Conservation (phyloP, 148 eudicot genomes). For the Spergularia bocconei region DNA sequence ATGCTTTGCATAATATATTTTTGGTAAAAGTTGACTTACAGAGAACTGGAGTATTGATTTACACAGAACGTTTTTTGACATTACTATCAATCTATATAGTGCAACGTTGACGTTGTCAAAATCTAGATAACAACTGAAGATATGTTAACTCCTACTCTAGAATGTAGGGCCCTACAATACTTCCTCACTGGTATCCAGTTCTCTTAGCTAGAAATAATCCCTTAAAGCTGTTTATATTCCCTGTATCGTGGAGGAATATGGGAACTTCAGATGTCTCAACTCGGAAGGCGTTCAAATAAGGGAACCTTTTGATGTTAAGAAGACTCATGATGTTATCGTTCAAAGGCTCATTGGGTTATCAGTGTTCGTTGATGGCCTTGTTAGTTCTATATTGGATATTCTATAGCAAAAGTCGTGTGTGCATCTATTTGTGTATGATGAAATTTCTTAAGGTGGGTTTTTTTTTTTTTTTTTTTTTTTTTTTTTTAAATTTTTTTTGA, state of each 20-base stretch:
- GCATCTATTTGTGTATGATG: too few species aligned
- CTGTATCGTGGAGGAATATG: background rate
- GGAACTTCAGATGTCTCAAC: background rate
- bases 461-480: too few species aligned
- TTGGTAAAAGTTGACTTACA: background rate
- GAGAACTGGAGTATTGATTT: background rate
- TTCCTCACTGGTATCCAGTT: background rate
- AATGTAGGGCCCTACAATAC: background rate
- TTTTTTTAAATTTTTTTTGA: too few species aligned
- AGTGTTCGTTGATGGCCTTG: too few species aligned
- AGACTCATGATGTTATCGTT: background rate
- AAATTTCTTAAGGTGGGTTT: too few species aligned
- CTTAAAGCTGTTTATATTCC: background rate
- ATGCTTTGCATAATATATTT: background rate
- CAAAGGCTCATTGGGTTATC: background rate
- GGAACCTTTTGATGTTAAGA: background rate
- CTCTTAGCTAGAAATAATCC: background rate
- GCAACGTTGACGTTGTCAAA: background rate
- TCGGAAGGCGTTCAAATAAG: background rate
- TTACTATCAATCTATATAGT: background rate
- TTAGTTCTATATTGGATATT: too few species aligned
- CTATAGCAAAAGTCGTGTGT: too few species aligned
- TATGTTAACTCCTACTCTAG: background rate
- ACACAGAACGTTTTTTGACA: background rate
- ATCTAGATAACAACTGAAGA: slow-evolving; percentile 9